A percentile compares a stretch with the other conserved stretches of the same genome.
Evolutionary conservation across 331 rosid species (phyloP).

Genomic region (Cydonia oblonga): DNA sequence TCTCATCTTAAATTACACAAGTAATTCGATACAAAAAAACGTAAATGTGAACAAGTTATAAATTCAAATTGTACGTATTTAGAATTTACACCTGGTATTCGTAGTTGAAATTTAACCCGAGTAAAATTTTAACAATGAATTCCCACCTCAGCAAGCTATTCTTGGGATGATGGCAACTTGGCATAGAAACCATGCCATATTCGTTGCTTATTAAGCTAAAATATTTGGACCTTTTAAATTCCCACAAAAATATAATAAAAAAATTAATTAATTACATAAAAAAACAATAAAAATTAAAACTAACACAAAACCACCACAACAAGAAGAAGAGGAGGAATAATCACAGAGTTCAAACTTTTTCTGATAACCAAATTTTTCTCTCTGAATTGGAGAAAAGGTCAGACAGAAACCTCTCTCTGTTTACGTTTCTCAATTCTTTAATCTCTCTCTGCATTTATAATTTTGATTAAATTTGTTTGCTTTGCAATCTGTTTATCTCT

Average conservation of each 20-base stretch:
- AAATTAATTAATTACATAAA: background rate
- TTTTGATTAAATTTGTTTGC: slow-evolving; percentile 1
- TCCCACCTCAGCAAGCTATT: slow-evolving; percentile 76
- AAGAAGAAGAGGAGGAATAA: slow-evolving; percentile 34
- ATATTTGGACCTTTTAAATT: slow-evolving; percentile 15
- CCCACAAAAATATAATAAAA: background rate
- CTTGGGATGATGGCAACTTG: slow-evolving; percentile 58
- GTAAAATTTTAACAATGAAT: slow-evolving; percentile 24
- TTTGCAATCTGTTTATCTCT: background rate
- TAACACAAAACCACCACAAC: slow-evolving; percentile 27
- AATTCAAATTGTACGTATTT: background rate
- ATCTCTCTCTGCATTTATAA: slow-evolving; percentile 19
- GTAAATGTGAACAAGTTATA: background rate
- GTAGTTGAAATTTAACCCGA: background rate
- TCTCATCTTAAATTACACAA: too few relatives aligned
- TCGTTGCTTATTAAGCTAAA: slow-evolving; percentile 36
- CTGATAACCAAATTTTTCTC: slow-evolving; percentile 37
- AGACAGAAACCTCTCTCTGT: slow-evolving; percentile 29
- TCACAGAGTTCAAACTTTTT: slow-evolving; percentile 41
- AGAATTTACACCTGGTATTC: background rate
- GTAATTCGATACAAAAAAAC: background rate
- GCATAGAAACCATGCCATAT: slow-evolving; percentile 43
- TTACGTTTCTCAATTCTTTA: slow-evolving; percentile 19
- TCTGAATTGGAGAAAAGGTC: slow-evolving; percentile 62
- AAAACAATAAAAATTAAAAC: slow-evolving; percentile 29